phyloP scores from a whole-genome alignment of 1,284 basidiomycete genomes.

The Microbotryum silenes-acaulis region DNA sequence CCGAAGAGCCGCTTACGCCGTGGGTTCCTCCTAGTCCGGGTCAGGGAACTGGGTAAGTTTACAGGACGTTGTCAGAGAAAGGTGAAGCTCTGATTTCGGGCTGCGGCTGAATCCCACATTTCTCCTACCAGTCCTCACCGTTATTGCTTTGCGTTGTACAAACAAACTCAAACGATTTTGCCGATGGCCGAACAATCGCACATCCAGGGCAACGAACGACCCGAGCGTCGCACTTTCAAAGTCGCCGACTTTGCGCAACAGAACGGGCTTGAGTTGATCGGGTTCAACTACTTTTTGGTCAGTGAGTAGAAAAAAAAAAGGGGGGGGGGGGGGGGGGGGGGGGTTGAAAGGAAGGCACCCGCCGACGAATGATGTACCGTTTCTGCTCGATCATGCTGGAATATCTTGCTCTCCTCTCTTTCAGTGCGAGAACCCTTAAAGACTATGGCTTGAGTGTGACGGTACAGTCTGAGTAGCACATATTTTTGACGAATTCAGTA shows the following conservation, averaged over 20 bases:
- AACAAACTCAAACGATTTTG: conserved; percentile 48
- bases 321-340: no score
- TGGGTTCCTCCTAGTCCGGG: conserved; percentile 55
- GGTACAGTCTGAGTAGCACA: no score
- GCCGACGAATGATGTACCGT: not conserved
- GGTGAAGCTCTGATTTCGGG: no score
- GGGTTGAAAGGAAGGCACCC: no score
- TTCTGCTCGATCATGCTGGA: no score
- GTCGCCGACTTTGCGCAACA: conserved; percentile 50
- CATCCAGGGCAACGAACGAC: conserved; percentile 44
- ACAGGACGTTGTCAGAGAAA: not conserved
- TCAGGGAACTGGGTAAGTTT: conserved; percentile 46
- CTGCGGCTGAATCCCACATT: no score
- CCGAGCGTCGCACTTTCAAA: conserved; percentile 53
- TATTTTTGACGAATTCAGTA: no score
- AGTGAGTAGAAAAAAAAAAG: not conserved
- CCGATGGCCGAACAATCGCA: conserved; percentile 45
- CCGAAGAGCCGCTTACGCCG: conserved; percentile 49
- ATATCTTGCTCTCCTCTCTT: not conserved
- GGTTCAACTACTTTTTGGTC: conserved; percentile 50
- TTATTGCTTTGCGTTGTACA: not conserved
- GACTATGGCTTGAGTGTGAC: not conserved
- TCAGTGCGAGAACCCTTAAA: conserved; percentile 8
- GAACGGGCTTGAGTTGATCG: conserved; percentile 53
- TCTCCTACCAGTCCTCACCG: conserved; percentile 2